Base-by-base conservation (phyloP, 805 yeast genomes). In the Jamesozyma gamospora region DNA sequence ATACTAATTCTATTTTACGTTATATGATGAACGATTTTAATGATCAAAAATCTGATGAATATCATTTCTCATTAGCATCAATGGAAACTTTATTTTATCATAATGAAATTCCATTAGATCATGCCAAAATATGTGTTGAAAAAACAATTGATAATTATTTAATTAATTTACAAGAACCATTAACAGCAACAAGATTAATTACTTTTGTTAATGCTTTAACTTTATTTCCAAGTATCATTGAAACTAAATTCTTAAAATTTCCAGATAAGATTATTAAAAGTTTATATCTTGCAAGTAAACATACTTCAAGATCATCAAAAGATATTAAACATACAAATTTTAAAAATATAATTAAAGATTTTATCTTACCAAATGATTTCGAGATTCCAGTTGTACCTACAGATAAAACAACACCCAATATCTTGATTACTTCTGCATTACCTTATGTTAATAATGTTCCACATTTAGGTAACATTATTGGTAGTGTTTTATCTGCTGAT, bases 371-470 rank as follows among this genome's bases (percentile, higher is more conserved):
- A 41, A 74, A 73, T n/a, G n/a, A n/a, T n/a, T n/a, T n/a, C n/a
- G n/a, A n/a, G n/a, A n/a, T n/a, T n/a, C n/a, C n/a, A n/a, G n/a
- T n/a, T n/a, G n/a, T n/a, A n/a, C n/a, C n/a, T n/a, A n/a, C n/a
- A n/a, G n/a, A n/a, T n/a, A n/a, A n/a, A n/a, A n/a, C n/a, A n/a
- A n/a, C n/a, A n/a, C n/a, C n/a, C n/a, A 90, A 90, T 63, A 75
- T 88, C 41, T 67, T 90, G 51, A 79, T 90, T 58, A 90, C 97
- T 1, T 88, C 97, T 17, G 96, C 98, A 24, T 73, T 90, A 53
- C 97, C 97, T 12, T 92, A 90, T 53, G 97, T 90, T 40, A 92
- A 92, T 67, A 90, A 92, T 58, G 97, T 90, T 37, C 98, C 98
- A 34, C 97, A 92, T 65, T 71, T 90, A 60, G 97, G 97, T 54